phyloP scores from a whole-genome alignment of 2,329 filamentous ascomycete species.

The Celoporthe dispersa region DNA sequence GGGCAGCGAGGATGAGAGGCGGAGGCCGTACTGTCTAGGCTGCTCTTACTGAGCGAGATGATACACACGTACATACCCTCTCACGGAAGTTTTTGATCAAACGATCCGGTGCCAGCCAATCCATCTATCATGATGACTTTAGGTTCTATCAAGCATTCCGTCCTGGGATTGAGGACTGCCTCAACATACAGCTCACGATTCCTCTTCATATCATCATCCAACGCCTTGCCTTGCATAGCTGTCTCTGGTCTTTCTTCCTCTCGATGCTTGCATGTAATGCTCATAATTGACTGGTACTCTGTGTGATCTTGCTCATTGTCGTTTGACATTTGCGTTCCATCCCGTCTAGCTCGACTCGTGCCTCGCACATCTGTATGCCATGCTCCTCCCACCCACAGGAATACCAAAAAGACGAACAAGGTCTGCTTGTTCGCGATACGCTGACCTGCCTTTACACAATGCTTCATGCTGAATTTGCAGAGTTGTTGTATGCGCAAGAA shows the following conservation, averaged over 20 bases:
- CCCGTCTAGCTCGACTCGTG: background rate
- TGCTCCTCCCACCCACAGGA: conserved; percentile 3
- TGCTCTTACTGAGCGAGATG: background rate
- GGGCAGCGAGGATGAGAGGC: background rate
- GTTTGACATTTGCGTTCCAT: background rate
- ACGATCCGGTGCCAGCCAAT: conserved; percentile 5
- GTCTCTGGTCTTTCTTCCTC: conserved; percentile 1
- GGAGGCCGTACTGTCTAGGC: background rate
- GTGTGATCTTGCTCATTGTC: conserved; percentile 9
- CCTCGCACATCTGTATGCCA: conserved; percentile 3
- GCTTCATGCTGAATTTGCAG: background rate
- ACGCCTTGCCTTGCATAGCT: conserved; percentile 25
- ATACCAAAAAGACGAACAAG: background rate
- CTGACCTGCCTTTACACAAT: background rate
- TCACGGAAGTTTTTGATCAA: conserved; percentile 16
- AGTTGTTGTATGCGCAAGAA: background rate
- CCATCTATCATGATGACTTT: conserved; percentile 20
- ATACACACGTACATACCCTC: background rate
- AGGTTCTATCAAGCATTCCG: conserved; percentile 4
- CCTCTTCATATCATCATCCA: conserved; percentile 14
- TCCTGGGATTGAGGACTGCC: background rate
- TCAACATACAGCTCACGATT: conserved; percentile 15
- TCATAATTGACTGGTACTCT: conserved; percentile 15
- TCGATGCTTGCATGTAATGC: conserved; percentile 16
- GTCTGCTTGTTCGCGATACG: background rate